Conservation (phyloP, 768 basidiomycete species). For the Cystobasidium ongulense region DNA sequence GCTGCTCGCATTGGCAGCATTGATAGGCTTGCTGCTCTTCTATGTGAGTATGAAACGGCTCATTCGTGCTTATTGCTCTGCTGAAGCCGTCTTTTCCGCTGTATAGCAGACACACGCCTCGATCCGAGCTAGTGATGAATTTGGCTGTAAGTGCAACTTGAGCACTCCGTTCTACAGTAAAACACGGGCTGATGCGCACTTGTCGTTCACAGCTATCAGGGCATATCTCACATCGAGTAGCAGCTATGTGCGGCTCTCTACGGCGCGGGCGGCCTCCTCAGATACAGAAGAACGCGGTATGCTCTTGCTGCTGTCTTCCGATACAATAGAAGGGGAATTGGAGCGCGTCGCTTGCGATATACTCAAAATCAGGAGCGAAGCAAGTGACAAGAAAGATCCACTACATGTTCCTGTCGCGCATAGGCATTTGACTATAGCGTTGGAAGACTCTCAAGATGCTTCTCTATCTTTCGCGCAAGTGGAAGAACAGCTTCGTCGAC, state of each 20-base stretch:
- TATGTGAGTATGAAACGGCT: neutral
- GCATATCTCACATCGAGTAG: neutral
- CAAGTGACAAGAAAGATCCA: neutral
- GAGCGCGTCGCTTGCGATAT: neutral
- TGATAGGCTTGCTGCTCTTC: neutral
- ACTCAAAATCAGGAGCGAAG: neutral
- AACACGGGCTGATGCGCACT: neutral
- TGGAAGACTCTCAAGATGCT: neutral
- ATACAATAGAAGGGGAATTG: neutral
- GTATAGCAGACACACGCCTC: neutral
- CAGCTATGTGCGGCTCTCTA: neutral
- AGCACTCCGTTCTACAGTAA: neutral
- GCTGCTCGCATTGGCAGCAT: neutral
- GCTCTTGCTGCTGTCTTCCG: neutral
- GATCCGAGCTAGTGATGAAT: neutral
- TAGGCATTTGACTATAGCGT: neutral
- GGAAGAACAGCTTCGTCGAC: neutral
- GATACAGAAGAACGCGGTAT: conserved; percentile 1
- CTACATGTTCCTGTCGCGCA: neutral
- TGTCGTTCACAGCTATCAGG: neutral
- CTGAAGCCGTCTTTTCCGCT: neutral
- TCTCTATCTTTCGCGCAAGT: neutral
- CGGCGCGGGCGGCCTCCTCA: neutral
- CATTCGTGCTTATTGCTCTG: neutral
- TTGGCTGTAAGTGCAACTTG: neutral